These are phyloP conservation scores for Aspergillus kassunensis DNA, from an alignment of 495 filamentous ascomycete genomes.

Conservation along the genomic window DNA sequence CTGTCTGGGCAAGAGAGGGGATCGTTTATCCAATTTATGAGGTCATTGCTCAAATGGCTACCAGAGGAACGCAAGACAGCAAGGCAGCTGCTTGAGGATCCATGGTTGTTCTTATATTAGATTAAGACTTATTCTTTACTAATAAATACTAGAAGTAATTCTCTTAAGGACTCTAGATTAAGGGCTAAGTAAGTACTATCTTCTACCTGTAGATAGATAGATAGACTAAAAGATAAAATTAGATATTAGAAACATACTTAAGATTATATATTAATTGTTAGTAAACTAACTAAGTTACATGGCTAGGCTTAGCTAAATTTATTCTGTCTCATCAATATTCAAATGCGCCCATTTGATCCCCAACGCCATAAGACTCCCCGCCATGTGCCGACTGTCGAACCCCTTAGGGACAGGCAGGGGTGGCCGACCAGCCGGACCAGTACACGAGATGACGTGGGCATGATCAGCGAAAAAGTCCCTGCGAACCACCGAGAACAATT, in stretches of 20 bases:
- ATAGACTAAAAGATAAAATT: too few species aligned
- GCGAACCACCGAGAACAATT: not conserved
- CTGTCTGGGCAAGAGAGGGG: constrained; percentile 29
- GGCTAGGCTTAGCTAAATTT: too few species aligned
- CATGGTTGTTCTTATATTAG: constrained; percentile 29
- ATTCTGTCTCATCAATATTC: too few species aligned
- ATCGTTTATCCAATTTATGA: constrained; percentile 31
- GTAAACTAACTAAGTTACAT: too few species aligned
- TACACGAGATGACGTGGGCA: not conserved
- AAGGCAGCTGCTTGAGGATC: constrained; percentile 34
- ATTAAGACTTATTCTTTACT: too few species aligned
- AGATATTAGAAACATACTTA: too few species aligned
- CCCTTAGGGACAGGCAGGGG: not conserved
- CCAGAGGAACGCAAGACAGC: constrained; percentile 40
- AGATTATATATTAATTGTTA: too few species aligned
- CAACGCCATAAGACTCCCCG: not conserved
- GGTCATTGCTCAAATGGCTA: constrained; percentile 35
- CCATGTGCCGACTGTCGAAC: not conserved
- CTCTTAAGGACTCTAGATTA: too few species aligned
- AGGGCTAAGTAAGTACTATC: too few species aligned
- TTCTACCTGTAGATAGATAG: too few species aligned
- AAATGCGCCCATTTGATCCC: not conserved
- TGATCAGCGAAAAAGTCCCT: not conserved
- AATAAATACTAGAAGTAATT: too few species aligned
- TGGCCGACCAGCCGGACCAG: not conserved